Evolutionary conservation across 345 rosid species (phyloP), one percentile per base, ranked within the genome.

Genomic region (Euclidium syriacum): DNA sequence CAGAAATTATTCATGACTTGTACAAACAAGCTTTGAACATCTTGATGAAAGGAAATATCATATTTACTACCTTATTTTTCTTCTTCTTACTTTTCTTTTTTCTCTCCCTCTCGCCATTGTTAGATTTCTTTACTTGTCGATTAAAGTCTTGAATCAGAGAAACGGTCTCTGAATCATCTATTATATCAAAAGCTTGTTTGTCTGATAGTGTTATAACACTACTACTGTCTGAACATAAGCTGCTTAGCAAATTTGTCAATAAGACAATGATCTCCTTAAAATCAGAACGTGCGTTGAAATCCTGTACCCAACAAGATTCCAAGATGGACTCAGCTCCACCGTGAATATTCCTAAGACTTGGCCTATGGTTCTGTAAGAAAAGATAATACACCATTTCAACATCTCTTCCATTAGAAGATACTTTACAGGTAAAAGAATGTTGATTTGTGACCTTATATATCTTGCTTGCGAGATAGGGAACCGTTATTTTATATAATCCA

Each of bases 221-320:
- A 19, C 12, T 23, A 41, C 1, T 20, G 7, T 15, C 29, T 40
- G 75, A 9, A 48, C 72, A 25, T 3, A 66, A 29, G 2, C 29
- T 64, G 4, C 40, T 26, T 9, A 75, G 48, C 69, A 65, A 58
- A 25, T 58, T 54, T n/a, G 14, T 16, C 3, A 84, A 69, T 52
- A 52, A 26, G 6, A 26, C 53, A 4, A 65, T 71, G 2, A 84
- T 79, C 64, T 83, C 85, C 4, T 34, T 25, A 17, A 87, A 87
- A 54, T 82, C 86, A 0, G 84, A 88, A 1, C 95, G 85, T 12
- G 15, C 11, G 0, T 53, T 62, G 3, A 88, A 74, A 50, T 87
- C 84, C 25, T 52, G 56, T 34, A 67, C 78, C 91, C 91, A 87
- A 41, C 88, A 84, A 14, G 82, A 75, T 67, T 73, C 64, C 51